Evolutionary conservation across 2,329 filamentous ascomycete genomes (phyloP), one percentile per base, ranked within the genome.

Genomic region (Aureobasidium sp.): DNA sequence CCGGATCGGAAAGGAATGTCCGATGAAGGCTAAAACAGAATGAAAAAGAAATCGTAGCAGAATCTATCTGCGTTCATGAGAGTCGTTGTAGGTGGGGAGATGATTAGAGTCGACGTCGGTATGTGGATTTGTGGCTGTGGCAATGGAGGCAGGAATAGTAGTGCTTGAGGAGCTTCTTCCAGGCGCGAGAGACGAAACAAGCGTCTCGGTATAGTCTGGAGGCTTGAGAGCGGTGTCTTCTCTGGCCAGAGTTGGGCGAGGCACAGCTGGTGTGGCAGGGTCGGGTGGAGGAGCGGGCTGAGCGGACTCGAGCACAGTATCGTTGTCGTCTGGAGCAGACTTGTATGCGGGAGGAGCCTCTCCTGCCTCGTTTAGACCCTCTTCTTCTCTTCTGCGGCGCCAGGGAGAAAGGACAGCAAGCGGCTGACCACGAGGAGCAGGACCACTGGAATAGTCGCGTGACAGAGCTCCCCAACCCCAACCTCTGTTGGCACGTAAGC

Each of bases 291-390:
- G 20, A 25, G 20, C 48, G 17, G 49, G 25, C 5, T 25, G 39
- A 11, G 31, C 42, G 25, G 34, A 22, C 39, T 49, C 51, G n/a
- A 55, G 59, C 14, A 55, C 41, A 12, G 52, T 42, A 52, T 62
- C 61, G 37, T 67, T 67, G 15, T 71, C 68, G 27, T 63, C 66
- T 64, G 57, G 57, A 14, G 74, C 75, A 0, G 62, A 75, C 67
- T 68, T 76, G 70, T 88, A 88, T 0, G 85, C 84, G 52, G 86
- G 86, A 55, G 86, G 86, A 11, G 85, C 83, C 70, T 87, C 84
- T 31, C 85, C 86, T 47, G 80, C 72, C 73, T 87, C 85, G 69
- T 88, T 81, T 62, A 87, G 71, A 0, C 86, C 86, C 65, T 88
- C 85, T 49, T 80, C 76, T 57, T 55, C 67, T 14, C 67, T 67